These are phyloP conservation scores for Termitomyces sp. DNA, from an alignment of 1,284 basidiomycete genomes.

Conservation along the genomic window DNA sequence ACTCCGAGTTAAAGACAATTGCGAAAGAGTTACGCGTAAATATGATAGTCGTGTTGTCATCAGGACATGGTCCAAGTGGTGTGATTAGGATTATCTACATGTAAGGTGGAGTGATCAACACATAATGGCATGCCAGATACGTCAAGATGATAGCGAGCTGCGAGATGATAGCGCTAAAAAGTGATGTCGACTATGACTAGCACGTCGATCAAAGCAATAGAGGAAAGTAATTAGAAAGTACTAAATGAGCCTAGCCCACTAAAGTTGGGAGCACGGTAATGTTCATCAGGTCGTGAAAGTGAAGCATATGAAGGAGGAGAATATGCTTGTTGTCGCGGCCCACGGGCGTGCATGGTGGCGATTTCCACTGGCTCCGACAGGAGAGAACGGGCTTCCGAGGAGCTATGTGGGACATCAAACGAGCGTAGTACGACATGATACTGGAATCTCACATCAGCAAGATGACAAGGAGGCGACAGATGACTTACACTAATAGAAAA, in stretches of 20 bases:
- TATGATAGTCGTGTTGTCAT: not conserved
- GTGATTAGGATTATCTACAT: conserved; percentile 8
- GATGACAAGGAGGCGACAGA: not conserved
- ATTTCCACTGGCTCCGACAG: conserved; percentile 42
- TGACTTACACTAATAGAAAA: conserved; percentile 42
- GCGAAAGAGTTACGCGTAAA: not conserved
- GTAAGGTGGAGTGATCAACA: conserved; percentile 6
- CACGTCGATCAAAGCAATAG: conserved; percentile 16
- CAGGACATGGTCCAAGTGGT: not conserved
- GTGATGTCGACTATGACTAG: conserved; percentile 16
- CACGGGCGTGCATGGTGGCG: conserved; percentile 38
- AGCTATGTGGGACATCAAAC: conserved; percentile 35
- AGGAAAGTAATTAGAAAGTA: not conserved
- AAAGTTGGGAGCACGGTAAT: conserved; percentile 16
- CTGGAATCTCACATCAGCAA: conserved; percentile 19
- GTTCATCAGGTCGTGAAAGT: conserved; percentile 26
- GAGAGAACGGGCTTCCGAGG: conserved; percentile 30
- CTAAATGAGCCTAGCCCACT: not conserved
- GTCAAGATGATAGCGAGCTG: conserved; percentile 16
- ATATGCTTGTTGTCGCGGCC: conserved; percentile 36
- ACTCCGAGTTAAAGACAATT: not conserved
- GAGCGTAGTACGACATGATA: conserved; percentile 41
- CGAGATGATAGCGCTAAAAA: conserved; percentile 6
- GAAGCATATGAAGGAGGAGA: conserved; percentile 39
- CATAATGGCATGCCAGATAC: conserved; percentile 6